Evolutionary conservation across 164 flowering plant species (phyloP).

Genomic region (Macadamia tetraphylla): DNA sequence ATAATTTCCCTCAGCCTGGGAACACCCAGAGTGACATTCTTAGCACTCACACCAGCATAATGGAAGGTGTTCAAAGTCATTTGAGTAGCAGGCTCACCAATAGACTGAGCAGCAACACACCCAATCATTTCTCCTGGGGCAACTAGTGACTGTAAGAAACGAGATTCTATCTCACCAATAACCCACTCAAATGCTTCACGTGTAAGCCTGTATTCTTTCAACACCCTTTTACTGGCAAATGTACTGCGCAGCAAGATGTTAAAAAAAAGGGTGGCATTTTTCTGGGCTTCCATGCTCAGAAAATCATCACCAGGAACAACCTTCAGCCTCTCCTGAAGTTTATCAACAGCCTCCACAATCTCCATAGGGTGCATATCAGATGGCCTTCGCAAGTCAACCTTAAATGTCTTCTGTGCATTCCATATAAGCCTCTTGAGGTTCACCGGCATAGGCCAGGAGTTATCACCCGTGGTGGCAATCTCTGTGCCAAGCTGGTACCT

Average conservation of each 20-base stretch:
- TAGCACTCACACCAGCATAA: constrained; percentile 99
- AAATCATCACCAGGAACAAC: constrained; percentile 96
- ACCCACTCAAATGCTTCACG: constrained; percentile 99
- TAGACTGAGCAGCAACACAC: constrained; percentile 99
- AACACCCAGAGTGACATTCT: constrained; percentile 98
- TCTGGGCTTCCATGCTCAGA: constrained; percentile 91
- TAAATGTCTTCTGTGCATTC: constrained; percentile 96
- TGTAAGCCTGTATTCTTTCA: constrained; percentile 87
- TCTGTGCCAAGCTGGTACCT: constrained; percentile 87
- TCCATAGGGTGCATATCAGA: constrained; percentile 99
- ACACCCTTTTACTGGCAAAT: constrained; percentile 85
- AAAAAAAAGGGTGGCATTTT: constrained; percentile 93
- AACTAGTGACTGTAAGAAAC: constrained; percentile 89
- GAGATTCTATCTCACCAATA: constrained; percentile 93
- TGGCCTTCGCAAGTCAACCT: constrained; percentile 75
- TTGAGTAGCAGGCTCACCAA: constrained; percentile 99
- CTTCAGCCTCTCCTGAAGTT: constrained; percentile 88
- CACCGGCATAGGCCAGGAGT: constrained; percentile 88
- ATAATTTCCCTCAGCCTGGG: constrained; percentile 96
- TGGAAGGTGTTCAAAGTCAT: constrained; percentile 98
- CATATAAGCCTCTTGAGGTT: constrained; percentile 87
- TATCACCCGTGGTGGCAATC: constrained; percentile 91
- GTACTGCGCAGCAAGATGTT: constrained; percentile 91
- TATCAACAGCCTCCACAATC: constrained; percentile 92
- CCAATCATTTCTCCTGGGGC: constrained; percentile 99